Conservation (phyloP, 768 basidiomycete species). For the Lentinula lateritia region DNA sequence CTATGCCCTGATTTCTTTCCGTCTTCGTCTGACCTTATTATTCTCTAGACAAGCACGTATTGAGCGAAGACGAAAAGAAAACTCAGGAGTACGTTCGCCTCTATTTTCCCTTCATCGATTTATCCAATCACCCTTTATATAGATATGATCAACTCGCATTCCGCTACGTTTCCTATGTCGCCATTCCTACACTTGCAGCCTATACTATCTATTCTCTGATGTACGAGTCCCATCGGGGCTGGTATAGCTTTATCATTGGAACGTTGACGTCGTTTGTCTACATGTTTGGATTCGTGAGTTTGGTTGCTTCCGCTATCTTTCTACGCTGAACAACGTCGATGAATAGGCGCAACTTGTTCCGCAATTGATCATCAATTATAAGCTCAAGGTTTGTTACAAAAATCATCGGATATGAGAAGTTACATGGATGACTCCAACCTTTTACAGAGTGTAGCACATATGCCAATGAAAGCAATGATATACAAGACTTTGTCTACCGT, state of each 20-base stretch:
- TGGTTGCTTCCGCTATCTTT: neutral
- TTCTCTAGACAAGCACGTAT: constrained; percentile 81
- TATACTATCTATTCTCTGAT: constrained; percentile 80
- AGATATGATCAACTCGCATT: constrained; percentile 92
- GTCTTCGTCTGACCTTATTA: neutral
- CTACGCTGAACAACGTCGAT: constrained; percentile 10
- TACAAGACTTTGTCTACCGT: constrained; percentile 90
- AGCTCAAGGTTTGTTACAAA: constrained; percentile 68
- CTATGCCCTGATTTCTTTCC: constrained; percentile 9
- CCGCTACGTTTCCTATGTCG: constrained; percentile 88
- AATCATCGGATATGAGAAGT: constrained; percentile 5
- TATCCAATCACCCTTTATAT: constrained; percentile 1
- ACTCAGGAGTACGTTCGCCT: constrained; percentile 78
- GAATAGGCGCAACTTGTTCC: constrained; percentile 77
- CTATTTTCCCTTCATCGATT: neutral
- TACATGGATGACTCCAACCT: neutral
- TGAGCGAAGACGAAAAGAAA: constrained; percentile 96
- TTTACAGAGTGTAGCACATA: constrained; percentile 84
- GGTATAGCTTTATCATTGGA: constrained; percentile 95
- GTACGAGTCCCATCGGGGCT: constrained; percentile 82
- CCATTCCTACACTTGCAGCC: constrained; percentile 71
- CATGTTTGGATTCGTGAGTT: constrained; percentile 96
- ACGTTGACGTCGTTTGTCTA: constrained; percentile 92
- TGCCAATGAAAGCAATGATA: constrained; percentile 98
- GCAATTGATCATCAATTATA: constrained; percentile 94